Base-by-base conservation (phyloP, 2,329 filamentous ascomycete genomes). In the Alternaria incomplexa region DNA sequence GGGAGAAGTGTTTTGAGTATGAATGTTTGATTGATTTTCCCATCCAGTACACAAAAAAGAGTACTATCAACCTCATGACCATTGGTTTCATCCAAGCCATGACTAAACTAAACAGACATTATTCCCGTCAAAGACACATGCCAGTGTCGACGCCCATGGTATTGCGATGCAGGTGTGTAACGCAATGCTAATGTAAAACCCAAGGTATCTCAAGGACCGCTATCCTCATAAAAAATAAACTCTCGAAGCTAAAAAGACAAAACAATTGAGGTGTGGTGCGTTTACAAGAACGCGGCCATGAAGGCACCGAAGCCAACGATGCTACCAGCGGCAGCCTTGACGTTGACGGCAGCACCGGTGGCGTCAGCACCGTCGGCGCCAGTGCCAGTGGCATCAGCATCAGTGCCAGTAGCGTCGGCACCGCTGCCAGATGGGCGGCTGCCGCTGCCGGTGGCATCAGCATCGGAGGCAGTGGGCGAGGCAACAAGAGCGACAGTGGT, bases 221-320 rank as follows among this genome's bases (percentile, higher is more conserved):
- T 68, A 67, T 58, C 48, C 57, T 57, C 43, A 52, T 43, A 60
- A 54, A 54, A 48, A 53, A 58, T 25, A 25, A 52, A 54, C 28
- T 30, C 15, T 44, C 36, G 50, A 56, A 48, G 58, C 28, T 40
- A 20, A 55, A 55, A 23, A 6, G 26, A 54, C 22, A 40, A 20
- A 52, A 26, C 17, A 46, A 53, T 22, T 25, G 48, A 3, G 13
- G 12, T 7, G n/a, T 15, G 5, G 17, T 4, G 45, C 64, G 71
- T 64, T 73, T 78, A 80, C 73, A 80, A 76, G 72, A 80, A 77
- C 44, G 73, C 75, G 62, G 76, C 77, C 32, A 79, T 62, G 66
- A 80, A 69, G 17, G 76, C 76, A 73, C 76, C 77, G 51, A 77
- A 72, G 60, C 77, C 77, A 44, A 78, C 63, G 46, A 80, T 51